Percentiles rank a stretch among this genome's conserved stretches.
Evolutionary conservation across 73 alveolate genomes (phyloP).

Genomic region (Tetrahymena borealis): DNA sequence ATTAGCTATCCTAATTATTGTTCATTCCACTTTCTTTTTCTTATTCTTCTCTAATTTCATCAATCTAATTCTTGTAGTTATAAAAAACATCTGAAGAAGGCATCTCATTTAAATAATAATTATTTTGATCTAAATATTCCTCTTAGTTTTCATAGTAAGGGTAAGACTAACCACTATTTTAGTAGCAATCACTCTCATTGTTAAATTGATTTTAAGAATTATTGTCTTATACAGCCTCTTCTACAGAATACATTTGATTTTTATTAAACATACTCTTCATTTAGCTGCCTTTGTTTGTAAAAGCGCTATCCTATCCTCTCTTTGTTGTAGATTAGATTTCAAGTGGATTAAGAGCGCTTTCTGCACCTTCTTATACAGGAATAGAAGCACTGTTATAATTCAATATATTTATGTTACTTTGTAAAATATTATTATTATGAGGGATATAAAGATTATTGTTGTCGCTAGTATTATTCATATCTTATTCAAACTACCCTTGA

Average conservation of each 20-base stretch:
- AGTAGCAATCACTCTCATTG: background rate
- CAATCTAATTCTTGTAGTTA: background rate
- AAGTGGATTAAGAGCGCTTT: background rate
- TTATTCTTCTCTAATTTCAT: background rate
- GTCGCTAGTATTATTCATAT: background rate
- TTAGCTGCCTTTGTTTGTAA: background rate
- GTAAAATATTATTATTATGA: background rate
- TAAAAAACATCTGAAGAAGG: background rate
- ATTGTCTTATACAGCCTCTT: background rate
- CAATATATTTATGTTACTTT: background rate
- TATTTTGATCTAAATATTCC: background rate
- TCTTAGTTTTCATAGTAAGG: no score
- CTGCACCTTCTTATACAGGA: background rate
- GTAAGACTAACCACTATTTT: no score
- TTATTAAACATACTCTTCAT: background rate
- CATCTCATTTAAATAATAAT: background rate
- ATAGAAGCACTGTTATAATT: background rate
- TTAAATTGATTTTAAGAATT: background rate
- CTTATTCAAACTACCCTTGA: background rate
- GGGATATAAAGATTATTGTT: background rate
- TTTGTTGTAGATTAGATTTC: background rate
- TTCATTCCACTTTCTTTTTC: background rate
- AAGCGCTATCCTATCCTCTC: background rate
- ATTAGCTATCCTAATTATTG: background rate
- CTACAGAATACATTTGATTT: background rate